Base-by-base conservation (phyloP, 805 yeast genomes). In the Metschnikowia corniflorae region DNA sequence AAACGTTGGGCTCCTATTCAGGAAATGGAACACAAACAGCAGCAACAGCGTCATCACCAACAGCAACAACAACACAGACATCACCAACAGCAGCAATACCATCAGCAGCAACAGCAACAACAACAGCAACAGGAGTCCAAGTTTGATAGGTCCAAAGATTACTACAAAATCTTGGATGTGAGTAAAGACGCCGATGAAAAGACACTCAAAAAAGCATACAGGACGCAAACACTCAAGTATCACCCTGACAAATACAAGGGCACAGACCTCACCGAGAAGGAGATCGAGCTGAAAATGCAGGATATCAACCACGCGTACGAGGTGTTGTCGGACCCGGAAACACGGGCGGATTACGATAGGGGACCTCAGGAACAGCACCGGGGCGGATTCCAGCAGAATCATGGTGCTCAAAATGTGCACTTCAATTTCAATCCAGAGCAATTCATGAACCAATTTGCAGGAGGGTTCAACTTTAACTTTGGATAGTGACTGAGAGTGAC, bases 291-390 rank as follows among this genome's bases (percentile, higher is more conserved):
- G 33, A 86, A 84, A 51, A 93, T 91, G 89, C 87, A 94, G 31
- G 89, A 82, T 37, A 85, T 91, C 45, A 93, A 91, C 60, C 86
- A 84, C 54, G 97, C 97, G 0, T 88, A 93, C 59, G 97, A 88
- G 55, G 80, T 82, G 2, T 68, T 91, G 24, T 75, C 88, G 7
- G 78, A 84, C 47, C 75, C 77, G 2, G 83, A 78, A 29, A 64
- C 74, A 41, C 73, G 80, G 41, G 73, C 66, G 29, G 73, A 78
- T 31, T 91, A 84, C 52, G 96, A 89, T 55, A 46, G 12, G 9
- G 65, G 17, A 81, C 39, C 31, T 9, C 43, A 35, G 29, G 35
- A 33, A 12, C 33, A 23, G 16, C 42, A 38, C n/a, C 43, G 39
- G 6, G 40, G 40, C n/a, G 37, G 40, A 7, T 42, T 16, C 39